A percentile compares a stretch with the other conserved stretches of the same genome.
Evolutionary conservation across 139 green algal genomes (phyloP).

Genomic region (Asterochloris erici): DNA sequence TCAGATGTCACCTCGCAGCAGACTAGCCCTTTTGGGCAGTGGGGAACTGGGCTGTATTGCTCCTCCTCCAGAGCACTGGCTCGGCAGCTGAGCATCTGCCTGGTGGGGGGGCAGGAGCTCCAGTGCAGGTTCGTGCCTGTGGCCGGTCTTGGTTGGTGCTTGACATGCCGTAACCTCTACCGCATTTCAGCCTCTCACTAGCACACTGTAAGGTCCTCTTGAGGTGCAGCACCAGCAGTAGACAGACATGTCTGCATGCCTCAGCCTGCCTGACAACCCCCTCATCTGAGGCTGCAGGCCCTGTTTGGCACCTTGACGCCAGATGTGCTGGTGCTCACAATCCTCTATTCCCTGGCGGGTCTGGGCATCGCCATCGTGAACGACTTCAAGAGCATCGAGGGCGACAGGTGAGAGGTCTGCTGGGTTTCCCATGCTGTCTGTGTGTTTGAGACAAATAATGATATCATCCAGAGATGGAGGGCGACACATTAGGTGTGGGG

Average conservation of each 20-base stretch:
- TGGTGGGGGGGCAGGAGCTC: too few relatives aligned
- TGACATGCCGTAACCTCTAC: too few relatives aligned
- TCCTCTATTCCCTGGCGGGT: slow-evolving; percentile 96
- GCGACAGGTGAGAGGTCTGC: slow-evolving; percentile 54
- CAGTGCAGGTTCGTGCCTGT: too few relatives aligned
- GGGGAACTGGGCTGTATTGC: too few relatives aligned
- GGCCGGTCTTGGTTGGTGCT: background rate
- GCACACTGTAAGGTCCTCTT: background rate
- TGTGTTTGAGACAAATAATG: background rate
- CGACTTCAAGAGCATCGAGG: slow-evolving; percentile 99
- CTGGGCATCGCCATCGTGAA: slow-evolving; percentile 99
- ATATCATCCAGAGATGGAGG: too few relatives aligned
- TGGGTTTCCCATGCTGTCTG: background rate
- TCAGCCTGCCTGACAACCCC: background rate
- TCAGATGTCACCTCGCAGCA: too few relatives aligned
- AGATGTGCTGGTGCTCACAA: slow-evolving; percentile 93
- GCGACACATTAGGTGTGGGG: too few relatives aligned
- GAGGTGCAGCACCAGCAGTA: background rate
- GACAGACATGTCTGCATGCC: background rate
- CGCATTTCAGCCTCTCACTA: background rate
- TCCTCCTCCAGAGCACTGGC: too few relatives aligned
- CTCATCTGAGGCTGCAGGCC: slow-evolving; percentile 50
- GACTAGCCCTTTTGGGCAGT: too few relatives aligned
- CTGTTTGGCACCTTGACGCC: slow-evolving; percentile 89
- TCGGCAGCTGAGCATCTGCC: too few relatives aligned